Base-by-base conservation (phyloP, 345 rosid species). In the Jatropha curcas region DNA sequence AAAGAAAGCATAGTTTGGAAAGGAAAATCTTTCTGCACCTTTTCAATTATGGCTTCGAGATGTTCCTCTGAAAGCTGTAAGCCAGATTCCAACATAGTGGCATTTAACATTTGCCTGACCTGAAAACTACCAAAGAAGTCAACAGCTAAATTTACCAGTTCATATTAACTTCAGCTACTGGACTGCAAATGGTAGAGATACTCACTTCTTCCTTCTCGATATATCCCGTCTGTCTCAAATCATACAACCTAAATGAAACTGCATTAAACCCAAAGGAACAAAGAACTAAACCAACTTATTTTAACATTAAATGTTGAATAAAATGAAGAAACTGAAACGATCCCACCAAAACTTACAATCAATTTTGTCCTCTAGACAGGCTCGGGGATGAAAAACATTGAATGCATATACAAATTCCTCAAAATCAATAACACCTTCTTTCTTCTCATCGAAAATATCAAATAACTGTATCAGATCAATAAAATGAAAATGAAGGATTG, bases 201-300 rank as follows among this genome's bases (percentile, higher is more conserved):
- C 85, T 80, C 75, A 83, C 86, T 66, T 80, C 71, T 70, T 78
- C 81, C 63, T 74, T 79, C 73, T 78, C 84, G 64, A 83, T 83
- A 60, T 24, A 80, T 43, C 84, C 86, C 0, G 68, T 73, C 59
- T 80, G 79, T 73, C 77, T 75, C 76, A 80, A 73, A 80, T 83
- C 82, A 76, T 80, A 78, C 37, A 83, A 68, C 77, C 80, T 75
- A 67, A 83, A 80, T 34, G 86, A 76, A 56, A 80, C 86, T 80
- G 86, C 79, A 80, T 28, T 41, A 30, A 74, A 65, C 41, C 64
- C 59, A 28, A 62, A 13, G 30, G 50, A 39, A 45, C 53, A 58
- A 51, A 19, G 65, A n/a, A n/a, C n/a, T n/a, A n/a, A 14, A 67
- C 20, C 63, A 61, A 25, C 33, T 31, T 22, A 22, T 53, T 70